phyloP scores from a whole-genome alignment of 2,329 filamentous ascomycete genomes.

The Cytospora leucostoma region DNA sequence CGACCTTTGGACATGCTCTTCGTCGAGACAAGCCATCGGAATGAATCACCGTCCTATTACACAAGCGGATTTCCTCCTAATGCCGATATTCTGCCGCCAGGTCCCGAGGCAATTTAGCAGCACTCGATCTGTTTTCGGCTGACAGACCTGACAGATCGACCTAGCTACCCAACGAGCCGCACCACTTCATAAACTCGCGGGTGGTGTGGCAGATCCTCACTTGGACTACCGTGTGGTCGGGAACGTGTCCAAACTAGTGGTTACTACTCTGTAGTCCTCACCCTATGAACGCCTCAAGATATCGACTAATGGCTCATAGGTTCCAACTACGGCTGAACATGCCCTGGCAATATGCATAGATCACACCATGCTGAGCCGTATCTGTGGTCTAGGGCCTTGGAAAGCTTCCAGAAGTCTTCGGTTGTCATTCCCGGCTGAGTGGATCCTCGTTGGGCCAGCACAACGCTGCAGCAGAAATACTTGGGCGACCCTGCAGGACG shows the following conservation, averaged over 20 bases:
- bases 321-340: background rate
- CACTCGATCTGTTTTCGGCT: background rate
- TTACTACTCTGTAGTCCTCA: background rate
- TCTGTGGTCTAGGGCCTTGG: constrained; percentile 8
- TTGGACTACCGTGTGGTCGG: background rate
- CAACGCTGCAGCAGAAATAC: constrained; percentile 23
- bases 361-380: background rate
- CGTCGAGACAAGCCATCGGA: too few species aligned
- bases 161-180: background rate
- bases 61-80: background rate
- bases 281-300: background rate
- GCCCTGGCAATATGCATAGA: constrained; percentile 6
- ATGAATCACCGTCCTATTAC: too few species aligned
- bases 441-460: constrained; percentile 25
- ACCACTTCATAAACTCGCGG: background rate
- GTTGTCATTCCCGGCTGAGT: constrained; percentile 17
- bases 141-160: background rate
- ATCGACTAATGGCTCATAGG: constrained; percentile 23
- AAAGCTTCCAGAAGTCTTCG: constrained; percentile 25
- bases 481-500: constrained; percentile 25
- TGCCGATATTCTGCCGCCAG: background rate
- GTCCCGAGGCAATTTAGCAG: background rate
- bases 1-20: too few species aligned
- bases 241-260: background rate
- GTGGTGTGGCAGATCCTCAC: background rate